Conservation (phyloP, 1,139 yeast species). For the Kurtzmaniella quercitrusa region DNA sequence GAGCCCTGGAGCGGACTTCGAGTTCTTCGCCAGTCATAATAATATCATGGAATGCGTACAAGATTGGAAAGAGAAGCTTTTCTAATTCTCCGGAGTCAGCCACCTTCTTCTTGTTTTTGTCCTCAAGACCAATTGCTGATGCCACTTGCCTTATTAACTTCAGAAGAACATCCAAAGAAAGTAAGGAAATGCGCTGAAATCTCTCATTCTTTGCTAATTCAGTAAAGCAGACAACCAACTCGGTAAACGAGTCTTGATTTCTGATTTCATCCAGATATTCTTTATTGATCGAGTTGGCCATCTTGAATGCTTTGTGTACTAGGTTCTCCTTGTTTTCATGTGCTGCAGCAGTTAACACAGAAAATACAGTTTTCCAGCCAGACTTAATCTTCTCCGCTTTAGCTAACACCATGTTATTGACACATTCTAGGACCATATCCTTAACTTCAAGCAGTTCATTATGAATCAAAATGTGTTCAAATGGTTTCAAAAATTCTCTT, state of each 20-base stretch:
- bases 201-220: slow-evolving; percentile 80
- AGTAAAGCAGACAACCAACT: slow-evolving; percentile 72
- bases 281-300: slow-evolving; percentile 60
- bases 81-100: slow-evolving; percentile 8
- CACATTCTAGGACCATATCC: slow-evolving; percentile 87
- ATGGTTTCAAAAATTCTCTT: slow-evolving; percentile 88
- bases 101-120: slow-evolving; percentile 4
- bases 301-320: slow-evolving; percentile 59
- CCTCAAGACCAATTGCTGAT: slow-evolving; percentile 24
- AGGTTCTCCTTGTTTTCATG: slow-evolving; percentile 51
- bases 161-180: slow-evolving; percentile 74
- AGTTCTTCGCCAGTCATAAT: slow-evolving; percentile 92
- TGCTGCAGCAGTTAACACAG: slow-evolving; percentile 68
- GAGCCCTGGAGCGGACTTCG: slow-evolving; percentile 88
- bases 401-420: slow-evolving; percentile 78
- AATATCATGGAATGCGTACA: slow-evolving; percentile 79
- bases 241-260: slow-evolving; percentile 70
- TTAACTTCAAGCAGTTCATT: slow-evolving; percentile 70
- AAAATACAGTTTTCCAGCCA: slow-evolving; percentile 92
- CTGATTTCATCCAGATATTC: slow-evolving; percentile 63
- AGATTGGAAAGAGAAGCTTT: slow-evolving; percentile 75
- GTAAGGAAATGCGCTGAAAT: slow-evolving; percentile 77
- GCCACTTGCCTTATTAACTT: slow-evolving; percentile 61
- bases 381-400: slow-evolving; percentile 75
- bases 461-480: slow-evolving; percentile 71